phyloP scores from a whole-genome alignment of 108 stramenopile species.

The Discostella stelligeroides region DNA sequence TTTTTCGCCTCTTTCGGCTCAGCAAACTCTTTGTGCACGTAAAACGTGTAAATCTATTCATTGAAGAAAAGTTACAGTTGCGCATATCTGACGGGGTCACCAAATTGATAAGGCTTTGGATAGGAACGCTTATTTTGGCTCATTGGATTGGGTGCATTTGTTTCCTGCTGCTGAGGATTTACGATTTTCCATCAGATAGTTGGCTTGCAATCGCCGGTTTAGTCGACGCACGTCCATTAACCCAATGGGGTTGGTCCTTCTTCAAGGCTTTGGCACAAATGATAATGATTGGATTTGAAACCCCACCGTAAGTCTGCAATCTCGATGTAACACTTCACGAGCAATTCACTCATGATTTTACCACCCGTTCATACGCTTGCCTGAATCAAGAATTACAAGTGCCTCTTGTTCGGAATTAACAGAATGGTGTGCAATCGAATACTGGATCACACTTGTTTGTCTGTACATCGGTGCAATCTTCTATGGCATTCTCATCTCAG shows the following conservation, averaged over 20 bases:
- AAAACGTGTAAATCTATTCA: slow-evolving; percentile 31
- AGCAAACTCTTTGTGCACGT: slow-evolving; percentile 53
- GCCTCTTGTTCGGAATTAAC: slow-evolving; percentile 52
- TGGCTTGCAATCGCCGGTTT: slow-evolving; percentile 64
- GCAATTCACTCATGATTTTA: not conserved
- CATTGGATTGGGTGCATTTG: slow-evolving; percentile 77
- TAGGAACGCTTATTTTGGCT: slow-evolving; percentile 57
- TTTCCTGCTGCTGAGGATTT: slow-evolving; percentile 54
- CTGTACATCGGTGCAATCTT: slow-evolving; percentile 69
- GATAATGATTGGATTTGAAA: slow-evolving; percentile 78
- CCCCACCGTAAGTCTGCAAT: slow-evolving; percentile 51
- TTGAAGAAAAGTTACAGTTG: slow-evolving; percentile 60
- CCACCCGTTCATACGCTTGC: not conserved
- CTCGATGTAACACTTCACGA: not conserved
- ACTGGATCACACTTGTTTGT: slow-evolving; percentile 63
- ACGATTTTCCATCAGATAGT: slow-evolving; percentile 60
- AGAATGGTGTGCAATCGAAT: slow-evolving; percentile 64
- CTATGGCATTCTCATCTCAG: slow-evolving; percentile 68
- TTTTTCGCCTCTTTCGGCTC: slow-evolving; percentile 67
- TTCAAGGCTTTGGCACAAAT: slow-evolving; percentile 73
- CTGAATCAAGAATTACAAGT: slow-evolving; percentile 49
- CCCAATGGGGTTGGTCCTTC: slow-evolving; percentile 67
- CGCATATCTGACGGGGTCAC: slow-evolving; percentile 64
- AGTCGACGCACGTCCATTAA: slow-evolving; percentile 26
- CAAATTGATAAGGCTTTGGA: slow-evolving; percentile 51